Evolutionary conservation across 305 asterid genomes (phyloP), one percentile per base, ranked within the genome.

Genomic region (Fraxinus angustifolia): DNA sequence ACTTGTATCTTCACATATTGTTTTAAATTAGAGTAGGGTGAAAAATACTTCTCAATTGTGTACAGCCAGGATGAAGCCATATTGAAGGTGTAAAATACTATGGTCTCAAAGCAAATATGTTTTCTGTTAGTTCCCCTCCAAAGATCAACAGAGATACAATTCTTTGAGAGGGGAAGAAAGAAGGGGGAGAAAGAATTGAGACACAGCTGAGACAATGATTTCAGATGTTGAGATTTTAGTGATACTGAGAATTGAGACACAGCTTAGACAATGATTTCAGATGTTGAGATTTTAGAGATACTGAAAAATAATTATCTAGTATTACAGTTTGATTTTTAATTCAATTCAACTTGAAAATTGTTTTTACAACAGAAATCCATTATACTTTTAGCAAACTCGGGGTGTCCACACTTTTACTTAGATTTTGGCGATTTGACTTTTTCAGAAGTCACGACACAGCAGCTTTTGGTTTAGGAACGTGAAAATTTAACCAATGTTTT

Each of bases 131-230:
- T 31, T 35, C 53, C 36, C 60, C 79, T 26, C 34, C 23, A 45
- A 62, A 77, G 78, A 42, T 42, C 53, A 42, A 42, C n/a, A 42
- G 53, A 42, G 53, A 42, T 11, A 42, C n/a, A 42, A 42, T 42
- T 42, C 53, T 42, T 42, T 42, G 73, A 30, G 53, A 21, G 80
- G 62, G 85, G 45, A 42, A 23, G 26, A 23, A 23, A 23, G 26
- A 23, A 23, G 26, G 26, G 26, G 26, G 26, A 70, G 53, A 5
- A 33, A 42, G 53, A 42, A 42, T 42, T 42, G 53, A 42, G 53
- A 42, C 53, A 73, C 68, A 80, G 56, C 5, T 72, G 17, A 70
- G 83, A 77, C 40, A 83, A 42, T 42, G 53, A 42, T 11, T 82
- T 73, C 8, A 48, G 35, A 58, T 26, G 31, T 8, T 48, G 53